Conservation (phyloP, 73 alveolate genomes). For the Symbiodinium natans region DNA sequence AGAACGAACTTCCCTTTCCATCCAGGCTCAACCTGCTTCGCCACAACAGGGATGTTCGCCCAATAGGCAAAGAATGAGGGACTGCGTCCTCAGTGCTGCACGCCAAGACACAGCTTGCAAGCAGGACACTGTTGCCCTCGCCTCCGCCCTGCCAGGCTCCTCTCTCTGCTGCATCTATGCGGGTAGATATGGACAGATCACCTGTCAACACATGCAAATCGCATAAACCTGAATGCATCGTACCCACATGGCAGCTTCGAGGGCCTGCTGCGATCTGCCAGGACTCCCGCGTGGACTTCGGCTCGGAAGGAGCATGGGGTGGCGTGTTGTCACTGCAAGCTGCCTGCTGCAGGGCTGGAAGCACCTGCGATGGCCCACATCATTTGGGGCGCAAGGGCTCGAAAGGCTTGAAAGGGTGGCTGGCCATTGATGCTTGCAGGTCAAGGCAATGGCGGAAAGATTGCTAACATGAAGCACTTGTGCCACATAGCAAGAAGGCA, state of each 20-base stretch:
- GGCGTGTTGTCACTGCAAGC: too few species aligned
- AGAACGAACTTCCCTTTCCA: background rate
- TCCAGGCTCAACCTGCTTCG: constrained; percentile 30
- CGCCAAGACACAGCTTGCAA: background rate
- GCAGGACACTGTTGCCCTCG: background rate
- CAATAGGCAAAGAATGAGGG: constrained; percentile 33
- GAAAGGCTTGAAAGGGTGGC: too few species aligned
- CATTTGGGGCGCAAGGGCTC: too few species aligned
- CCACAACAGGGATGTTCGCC: constrained; percentile 49
- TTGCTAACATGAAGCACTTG: too few species aligned
- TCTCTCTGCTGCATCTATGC: background rate
- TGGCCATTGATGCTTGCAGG: too few species aligned
- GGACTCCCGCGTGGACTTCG: background rate
- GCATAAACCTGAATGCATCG: background rate
- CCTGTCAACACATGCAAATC: background rate
- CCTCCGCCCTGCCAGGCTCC: constrained; percentile 5
- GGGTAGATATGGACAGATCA: background rate
- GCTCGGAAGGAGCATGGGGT: too few species aligned
- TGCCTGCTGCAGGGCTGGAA: background rate
- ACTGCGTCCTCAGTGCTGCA: constrained; percentile 32
- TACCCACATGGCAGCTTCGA: background rate
- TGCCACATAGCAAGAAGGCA: too few species aligned
- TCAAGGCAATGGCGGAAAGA: too few species aligned
- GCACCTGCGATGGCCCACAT: background rate
- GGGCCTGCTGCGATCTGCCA: constrained; percentile 2